Evolutionary conservation across 371 early-diverging fungal genomes (phyloP), one percentile per base, ranked within the genome.

Genomic region (Rhizopus arrhizus): DNA sequence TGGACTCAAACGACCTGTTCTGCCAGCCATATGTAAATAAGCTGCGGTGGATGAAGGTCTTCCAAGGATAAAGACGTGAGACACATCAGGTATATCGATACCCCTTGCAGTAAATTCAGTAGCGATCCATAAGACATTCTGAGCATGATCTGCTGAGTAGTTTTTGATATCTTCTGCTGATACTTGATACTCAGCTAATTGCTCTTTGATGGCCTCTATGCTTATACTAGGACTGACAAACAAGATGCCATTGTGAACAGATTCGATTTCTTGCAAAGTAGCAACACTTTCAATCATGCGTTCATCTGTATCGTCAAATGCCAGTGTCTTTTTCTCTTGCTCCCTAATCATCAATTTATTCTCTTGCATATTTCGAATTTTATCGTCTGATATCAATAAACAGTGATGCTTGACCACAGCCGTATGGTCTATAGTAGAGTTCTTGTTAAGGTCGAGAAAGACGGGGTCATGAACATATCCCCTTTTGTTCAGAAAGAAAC

Each of bases 1-100:
- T 11, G 64, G 66, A 0, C 89, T 87, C 59, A 89, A 75, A 33
- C 94, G 75, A 16, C 91, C 92, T 8, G 90, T 86, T 35, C 94
- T 73, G 40, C 94, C 94, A 0, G 91, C 90, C 89, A 92, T 91
- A 61, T 94, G 94, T n/a, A 92, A 65, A 68, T 90, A 94, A 35
- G 84, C 80, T 15, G 81, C 70, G 10, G 82, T 69, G 0, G 85
- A 80, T 0, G 84, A 71, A 2, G 91, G 90, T 16, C 78, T 64
- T 5, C 91, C 91, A 1, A 90, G 72, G 50, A 94, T 91, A 57
- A 93, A 89, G 0, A 98, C 95, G 64, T 95, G 92, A 4, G 89
- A 87, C 0, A 91, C 81, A 42, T 82, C 73, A 5, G 93, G 95
- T 6, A 98, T 73, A 74, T 97, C 97, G 33, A 97, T 74, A 7